Base-by-base conservation (phyloP, 2,329 filamentous ascomycete genomes). In the Epicoccum sorghinum region DNA sequence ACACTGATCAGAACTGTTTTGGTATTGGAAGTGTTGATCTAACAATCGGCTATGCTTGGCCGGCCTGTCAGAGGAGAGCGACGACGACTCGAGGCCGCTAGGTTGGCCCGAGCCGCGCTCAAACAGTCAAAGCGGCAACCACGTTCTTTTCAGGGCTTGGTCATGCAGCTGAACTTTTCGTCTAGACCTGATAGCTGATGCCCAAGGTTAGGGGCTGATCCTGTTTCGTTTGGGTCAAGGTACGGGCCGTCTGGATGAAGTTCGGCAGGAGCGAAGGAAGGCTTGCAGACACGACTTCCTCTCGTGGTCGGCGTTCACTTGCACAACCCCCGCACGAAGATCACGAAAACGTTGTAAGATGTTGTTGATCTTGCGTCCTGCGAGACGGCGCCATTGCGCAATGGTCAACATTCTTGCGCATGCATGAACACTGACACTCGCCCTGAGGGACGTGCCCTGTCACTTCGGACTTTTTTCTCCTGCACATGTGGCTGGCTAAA, bases 181-280 rank as follows among this genome's bases (percentile, higher is more conserved):
- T 23, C 14, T 42, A 9, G 37, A 33, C n/a, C 4, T 23, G 13
- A n/a, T 12, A 4, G 12, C 14, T 50, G 52, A 43, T 55, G 52
- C 52, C 52, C 52, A 55, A 55, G 32, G 36, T 25, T 46, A 29
- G 22, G 24, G 41, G 45, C 13, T 18, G 12, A 36, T 22, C 6
- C 6, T 29, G 27, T 29, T 6, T 29, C 6, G 27, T 9, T 9
- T 29, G 27, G 27, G 27, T 29, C 27, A 29, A 29, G 27, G 45
- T 49, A 55, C 52, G 52, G 52, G 52, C 51, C 45, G 45, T 35
- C 5, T 39, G 51, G 40, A 13, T 45, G 45, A 54, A 54, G 27
- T 45, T 54, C 41, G 51, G 39, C 30, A 44, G 40, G n/a, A 44
- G 39, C 45, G 43, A 38, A 33, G 32, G 44, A 40, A 25, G 22